Evolutionary conservation across 805 yeast genomes (phyloP).

Genomic region (Candida bentonensis): DNA sequence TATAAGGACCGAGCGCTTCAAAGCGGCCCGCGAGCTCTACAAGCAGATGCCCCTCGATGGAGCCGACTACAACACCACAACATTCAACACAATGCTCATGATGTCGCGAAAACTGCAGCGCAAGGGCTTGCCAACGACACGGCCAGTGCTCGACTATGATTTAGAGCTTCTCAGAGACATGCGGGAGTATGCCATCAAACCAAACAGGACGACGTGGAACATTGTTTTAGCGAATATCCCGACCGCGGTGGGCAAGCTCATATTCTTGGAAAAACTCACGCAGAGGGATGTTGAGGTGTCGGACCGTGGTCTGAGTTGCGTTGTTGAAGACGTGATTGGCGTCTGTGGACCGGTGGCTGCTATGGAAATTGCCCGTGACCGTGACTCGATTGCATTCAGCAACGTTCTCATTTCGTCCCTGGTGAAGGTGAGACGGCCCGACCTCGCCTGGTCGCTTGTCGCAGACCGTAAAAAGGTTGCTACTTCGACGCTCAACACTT

Average conservation of each 20-base stretch:
- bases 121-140: not conserved
- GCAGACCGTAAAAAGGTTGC: not conserved
- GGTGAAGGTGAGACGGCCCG: not conserved
- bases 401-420: not conserved
- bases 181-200: constrained; percentile 6
- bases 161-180: constrained; percentile 5
- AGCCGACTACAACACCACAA: constrained; percentile 4
- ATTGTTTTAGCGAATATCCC: constrained; percentile 8
- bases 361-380: not conserved
- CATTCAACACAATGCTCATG: constrained; percentile 10
- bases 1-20: constrained; percentile 5
- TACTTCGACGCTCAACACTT: not conserved
- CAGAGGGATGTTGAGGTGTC: constrained; percentile 7
- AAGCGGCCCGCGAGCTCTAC: constrained; percentile 10
- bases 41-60: constrained; percentile 6
- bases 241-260: constrained; percentile 2
- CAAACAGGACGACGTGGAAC: constrained; percentile 13
- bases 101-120: not conserved
- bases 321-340: constrained; percentile 7
- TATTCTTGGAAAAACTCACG: constrained; percentile 8
- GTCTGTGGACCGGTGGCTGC: constrained; percentile 6
- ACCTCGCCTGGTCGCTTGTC: not conserved
- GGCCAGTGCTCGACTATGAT: constrained; percentile 5
- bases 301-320: constrained; percentile 6
- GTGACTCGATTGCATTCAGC: not conserved